Base-by-base conservation (phyloP, 257 asterid species). In the Linaria vulgaris region DNA sequence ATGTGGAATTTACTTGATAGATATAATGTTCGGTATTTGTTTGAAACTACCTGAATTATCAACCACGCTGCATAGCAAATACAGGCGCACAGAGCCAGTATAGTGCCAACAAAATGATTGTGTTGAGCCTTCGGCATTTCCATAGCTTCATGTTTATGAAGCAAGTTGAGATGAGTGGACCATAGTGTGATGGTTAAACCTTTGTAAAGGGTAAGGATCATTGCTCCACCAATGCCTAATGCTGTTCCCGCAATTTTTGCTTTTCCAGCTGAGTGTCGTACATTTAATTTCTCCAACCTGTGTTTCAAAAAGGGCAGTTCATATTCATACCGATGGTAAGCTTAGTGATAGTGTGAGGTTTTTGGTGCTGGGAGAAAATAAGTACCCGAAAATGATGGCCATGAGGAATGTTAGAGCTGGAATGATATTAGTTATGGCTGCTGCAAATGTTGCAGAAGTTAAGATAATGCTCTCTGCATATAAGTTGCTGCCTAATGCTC, bases 381-480 rank as follows among this genome's bases (percentile, higher is more conserved):
- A 20, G 10, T 74, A 83, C 90, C 85, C 49, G 22, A 79, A 84
- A 9, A 77, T n/a, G 24, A 66, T 16, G 12, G 87, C 83, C 53
- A 81, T 9, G 67, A 74, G 20, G 60, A 82, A 77, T 3, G 91
- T 84, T 13, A 82, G 43, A 11, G 86, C 83, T 20, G 91, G 88
- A 20, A 71, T 56, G 30, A 77, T 71, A 77, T 82, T 84, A 6
- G 54, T 11, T 46, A 79, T 75, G 38, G 91, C 82, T 17, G 84
- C 44, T 11, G 80, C 77, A 64, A 72, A 75, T 14, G 91, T 84
- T 16, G 84, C 77, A 5, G 88, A 81, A 1, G 91, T 84, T 64
- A 82, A 60, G 4, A 72, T 66, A 47, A 84, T 20, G 72, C 88
- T 71, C 61, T 69, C 76, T 7, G 75, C 84, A 44, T 68, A 82